Conservation (phyloP, 2,329 filamentous ascomycete species). For the Aspergillus alliaceus region DNA sequence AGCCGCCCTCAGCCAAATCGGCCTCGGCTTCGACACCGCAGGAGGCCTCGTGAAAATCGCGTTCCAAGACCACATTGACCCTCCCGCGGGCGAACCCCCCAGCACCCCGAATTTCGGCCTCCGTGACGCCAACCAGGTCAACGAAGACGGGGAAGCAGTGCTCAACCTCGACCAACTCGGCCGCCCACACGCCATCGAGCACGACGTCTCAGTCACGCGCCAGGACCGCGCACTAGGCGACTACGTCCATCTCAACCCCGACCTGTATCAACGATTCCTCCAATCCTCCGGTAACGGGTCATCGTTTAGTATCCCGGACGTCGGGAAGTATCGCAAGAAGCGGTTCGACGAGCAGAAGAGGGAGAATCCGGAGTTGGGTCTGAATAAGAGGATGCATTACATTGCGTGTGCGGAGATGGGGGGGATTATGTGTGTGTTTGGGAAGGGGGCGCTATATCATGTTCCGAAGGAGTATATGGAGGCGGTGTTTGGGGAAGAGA, state of each 20-base stretch:
- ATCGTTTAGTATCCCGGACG: not conserved
- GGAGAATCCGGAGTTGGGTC: slow-evolving; percentile 6
- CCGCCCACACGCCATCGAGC: slow-evolving; percentile 15
- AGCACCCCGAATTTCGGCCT: slow-evolving; percentile 5
- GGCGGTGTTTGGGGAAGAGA: slow-evolving; percentile 16
- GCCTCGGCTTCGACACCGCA: slow-evolving; percentile 6
- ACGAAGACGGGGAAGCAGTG: slow-evolving; percentile 5
- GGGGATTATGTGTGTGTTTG: slow-evolving; percentile 11
- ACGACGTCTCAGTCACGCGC: slow-evolving; percentile 17
- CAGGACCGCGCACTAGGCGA: slow-evolving; percentile 18
- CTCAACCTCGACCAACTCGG: slow-evolving; percentile 17
- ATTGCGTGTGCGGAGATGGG: slow-evolving; percentile 13
- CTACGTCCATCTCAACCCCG: slow-evolving; percentile 5
- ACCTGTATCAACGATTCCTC: slow-evolving; percentile 6
- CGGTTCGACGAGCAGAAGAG: slow-evolving; percentile 10
- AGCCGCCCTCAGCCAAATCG: slow-evolving; percentile 10
- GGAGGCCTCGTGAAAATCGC: slow-evolving; percentile 5
- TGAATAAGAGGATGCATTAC: slow-evolving; percentile 7
- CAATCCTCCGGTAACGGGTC: not conserved
- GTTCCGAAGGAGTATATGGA: slow-evolving; percentile 14
- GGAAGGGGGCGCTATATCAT: slow-evolving; percentile 5
- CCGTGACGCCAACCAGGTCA: slow-evolving; percentile 13
- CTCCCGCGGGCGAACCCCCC: slow-evolving; percentile 3
- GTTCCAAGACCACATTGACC: slow-evolving; percentile 16
- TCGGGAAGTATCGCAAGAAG: slow-evolving; percentile 10